These are phyloP conservation scores for Astrothelium subdiscretum DNA, from an alignment of 495 filamentous ascomycete species.

Conservation along the genomic window DNA sequence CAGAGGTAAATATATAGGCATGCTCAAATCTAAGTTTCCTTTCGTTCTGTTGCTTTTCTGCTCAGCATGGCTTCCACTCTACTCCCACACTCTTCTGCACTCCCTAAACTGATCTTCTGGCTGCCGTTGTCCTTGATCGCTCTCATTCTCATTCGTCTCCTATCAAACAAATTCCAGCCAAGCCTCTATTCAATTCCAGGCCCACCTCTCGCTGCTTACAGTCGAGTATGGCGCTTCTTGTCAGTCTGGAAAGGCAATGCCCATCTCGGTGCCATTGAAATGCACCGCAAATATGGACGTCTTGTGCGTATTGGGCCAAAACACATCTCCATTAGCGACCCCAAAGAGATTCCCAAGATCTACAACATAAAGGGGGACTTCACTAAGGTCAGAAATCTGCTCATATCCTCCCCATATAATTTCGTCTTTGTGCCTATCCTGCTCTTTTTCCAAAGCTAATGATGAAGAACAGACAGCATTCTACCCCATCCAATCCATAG, in stretches of 20 bases:
- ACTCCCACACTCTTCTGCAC: no score
- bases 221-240: conserved; percentile 28
- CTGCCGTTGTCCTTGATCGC: no score
- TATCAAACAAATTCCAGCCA: conserved; percentile 10
- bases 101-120: no score
- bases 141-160: no score
- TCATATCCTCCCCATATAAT: background rate
- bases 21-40: no score
- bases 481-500: conserved; percentile 31
- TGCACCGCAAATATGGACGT: conserved; percentile 38
- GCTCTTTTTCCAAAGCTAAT: no score
- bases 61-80: no score
- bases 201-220: conserved; percentile 26
- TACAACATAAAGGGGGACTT: conserved; percentile 32
- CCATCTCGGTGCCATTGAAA: conserved; percentile 22
- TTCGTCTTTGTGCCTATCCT: no score
- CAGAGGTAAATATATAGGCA: no score
- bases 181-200: conserved; percentile 25
- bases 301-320: conserved; percentile 35
- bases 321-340: conserved; percentile 30
- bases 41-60: no score
- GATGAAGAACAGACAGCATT: conserved; percentile 27
- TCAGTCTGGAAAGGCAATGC: conserved; percentile 28
- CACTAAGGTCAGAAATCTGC: conserved; percentile 24
- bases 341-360: conserved; percentile 27